Evolutionary conservation across 352 stramenopile species (phyloP), one percentile per base, ranked within the genome.

Genomic region (Phytopythium aichiense): DNA sequence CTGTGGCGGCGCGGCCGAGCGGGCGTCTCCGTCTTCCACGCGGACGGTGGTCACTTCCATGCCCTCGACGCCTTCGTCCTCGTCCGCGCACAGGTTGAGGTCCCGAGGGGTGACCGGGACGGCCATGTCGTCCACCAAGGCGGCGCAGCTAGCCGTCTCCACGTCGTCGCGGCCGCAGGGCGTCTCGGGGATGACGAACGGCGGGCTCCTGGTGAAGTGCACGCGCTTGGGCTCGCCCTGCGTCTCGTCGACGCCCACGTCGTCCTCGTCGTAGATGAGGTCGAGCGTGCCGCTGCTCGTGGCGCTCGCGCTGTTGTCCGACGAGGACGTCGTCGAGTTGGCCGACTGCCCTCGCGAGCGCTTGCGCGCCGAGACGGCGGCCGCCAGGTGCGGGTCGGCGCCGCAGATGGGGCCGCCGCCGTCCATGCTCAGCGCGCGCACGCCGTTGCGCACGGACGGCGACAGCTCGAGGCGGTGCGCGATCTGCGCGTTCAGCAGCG

Each of bases 381-480:
- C 59, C 53, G 22, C 12, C 18, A 45, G 5, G 16, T 37, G 40
- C 16, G 45, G 20, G 51, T 57, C 31, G 7, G 4, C 51, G 20
- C 16, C 30, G 16, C 40, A 46, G 18, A 6, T 46, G 4, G 40
- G 16, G 18, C 20, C 22, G 8, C 52, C 31, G 30, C 52, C 52
- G 30, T 43, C 52, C n/a, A 40, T 50, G 23, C 40, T 43, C 22
- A 60, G 54, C n/a, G 23, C 35, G 54, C 37, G 50, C 8, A 84
- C 76, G 59, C 86, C 66, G 42, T 69, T 80, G 46, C 80, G 72
- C 42, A 74, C 59, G 9, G 66, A 73, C 18, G 81, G 79, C 8
- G 81, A 91, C 2, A 92, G 72, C 60, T 90, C 86, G 42, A 92
- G 64, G 25, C 86, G 71, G 54, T 95, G 89, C 51, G 84, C 80